Conservation (phyloP, 768 basidiomycete genomes). For the Mycena vitilis region DNA sequence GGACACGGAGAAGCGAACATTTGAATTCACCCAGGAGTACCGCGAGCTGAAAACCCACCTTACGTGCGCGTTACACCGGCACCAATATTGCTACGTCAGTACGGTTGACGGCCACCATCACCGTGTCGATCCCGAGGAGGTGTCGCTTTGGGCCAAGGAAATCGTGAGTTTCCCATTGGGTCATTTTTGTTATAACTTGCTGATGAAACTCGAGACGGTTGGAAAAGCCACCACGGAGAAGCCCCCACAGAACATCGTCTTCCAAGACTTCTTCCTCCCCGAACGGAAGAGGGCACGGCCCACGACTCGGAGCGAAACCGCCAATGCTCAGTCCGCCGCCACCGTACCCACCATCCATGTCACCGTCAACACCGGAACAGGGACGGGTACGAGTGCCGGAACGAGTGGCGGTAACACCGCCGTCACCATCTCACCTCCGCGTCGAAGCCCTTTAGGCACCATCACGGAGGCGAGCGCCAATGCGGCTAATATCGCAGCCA, state of each 20-base stretch:
- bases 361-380: conserved; percentile 21
- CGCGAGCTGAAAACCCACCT: conserved; percentile 5
- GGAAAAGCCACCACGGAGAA: background rate
- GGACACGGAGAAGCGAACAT: background rate
- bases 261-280: conserved; percentile 22
- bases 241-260: conserved; percentile 25
- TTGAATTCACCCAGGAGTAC: conserved; percentile 21
- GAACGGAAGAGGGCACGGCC: background rate
- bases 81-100: conserved; percentile 6
- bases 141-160: conserved; percentile 25
- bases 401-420: background rate
- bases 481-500: background rate
- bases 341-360: conserved; percentile 17
- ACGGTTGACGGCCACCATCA: conserved; percentile 12
- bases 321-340: background rate
- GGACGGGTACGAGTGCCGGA: too few species aligned
- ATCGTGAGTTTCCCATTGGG: conserved; percentile 5
- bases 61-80: conserved; percentile 8
- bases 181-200: background rate
- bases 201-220: background rate
- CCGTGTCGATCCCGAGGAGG: background rate
- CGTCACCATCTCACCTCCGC: background rate
- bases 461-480: conserved; percentile 13
- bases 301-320: background rate
- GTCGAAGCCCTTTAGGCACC: conserved; percentile 17